Evolutionary conservation across 148 eudicot species (phyloP).

Genomic region (Talinum fruticosum): DNA sequence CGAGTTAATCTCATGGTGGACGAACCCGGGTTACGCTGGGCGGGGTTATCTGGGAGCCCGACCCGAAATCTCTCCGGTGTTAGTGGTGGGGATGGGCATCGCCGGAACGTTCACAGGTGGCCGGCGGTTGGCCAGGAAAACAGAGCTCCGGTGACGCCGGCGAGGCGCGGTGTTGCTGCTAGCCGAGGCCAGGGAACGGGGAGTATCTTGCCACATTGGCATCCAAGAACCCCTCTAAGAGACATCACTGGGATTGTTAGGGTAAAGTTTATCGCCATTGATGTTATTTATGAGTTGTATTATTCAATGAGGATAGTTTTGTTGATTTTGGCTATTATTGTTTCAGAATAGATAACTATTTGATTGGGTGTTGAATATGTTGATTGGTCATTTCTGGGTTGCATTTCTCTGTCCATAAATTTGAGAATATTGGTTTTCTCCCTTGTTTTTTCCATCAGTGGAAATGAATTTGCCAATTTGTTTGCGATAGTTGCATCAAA

Average conservation of each 20-base stretch:
- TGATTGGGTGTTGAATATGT: neutral
- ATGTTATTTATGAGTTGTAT: neutral
- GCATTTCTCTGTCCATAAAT: neutral
- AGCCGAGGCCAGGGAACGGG: constrained; percentile 18
- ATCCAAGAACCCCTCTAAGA: constrained; percentile 47
- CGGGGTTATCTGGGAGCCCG: constrained; percentile 23
- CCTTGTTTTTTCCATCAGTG: neutral
- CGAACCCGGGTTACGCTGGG: constrained; percentile 22
- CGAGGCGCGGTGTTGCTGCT: constrained; percentile 18
- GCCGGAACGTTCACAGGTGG: neutral
- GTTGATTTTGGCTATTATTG: neutral
- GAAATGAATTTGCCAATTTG: too few relatives aligned
- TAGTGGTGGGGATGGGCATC: neutral
- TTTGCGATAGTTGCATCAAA: neutral
- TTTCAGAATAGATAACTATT: neutral
- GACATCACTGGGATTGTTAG: constrained; percentile 43
- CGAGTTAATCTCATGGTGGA: constrained; percentile 32
- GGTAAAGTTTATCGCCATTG: constrained; percentile 25
- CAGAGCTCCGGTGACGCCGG: constrained; percentile 13
- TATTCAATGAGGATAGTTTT: neutral
- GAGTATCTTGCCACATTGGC: constrained; percentile 48
- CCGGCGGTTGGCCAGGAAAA: constrained; percentile 24
- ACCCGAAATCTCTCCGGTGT: constrained; percentile 26
- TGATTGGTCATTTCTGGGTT: neutral
- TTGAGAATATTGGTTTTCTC: neutral